Evolutionary conservation across 805 yeast genomes (phyloP), one percentile per base, ranked within the genome.

Genomic region (Saccharomycopsis vini): DNA sequence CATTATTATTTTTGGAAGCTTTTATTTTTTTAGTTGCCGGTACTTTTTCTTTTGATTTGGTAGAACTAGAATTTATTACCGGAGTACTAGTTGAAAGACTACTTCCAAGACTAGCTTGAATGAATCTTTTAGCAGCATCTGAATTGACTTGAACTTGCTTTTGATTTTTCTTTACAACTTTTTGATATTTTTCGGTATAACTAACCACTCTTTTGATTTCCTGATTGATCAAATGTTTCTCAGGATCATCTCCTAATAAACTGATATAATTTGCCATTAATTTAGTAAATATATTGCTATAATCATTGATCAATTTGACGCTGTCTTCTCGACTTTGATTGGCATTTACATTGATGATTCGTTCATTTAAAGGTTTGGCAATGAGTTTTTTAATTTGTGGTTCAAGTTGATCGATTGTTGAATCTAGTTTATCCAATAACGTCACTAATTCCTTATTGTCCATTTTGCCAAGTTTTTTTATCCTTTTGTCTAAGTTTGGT

Each of bases 321-420:
- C n/a, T n/a, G n/a, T n/a, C n/a, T n/a, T n/a, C n/a, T n/a, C n/a
- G n/a, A n/a, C n/a, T n/a, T n/a, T n/a, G n/a, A n/a, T n/a, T n/a
- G n/a, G n/a, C n/a, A n/a, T n/a, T n/a, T n/a, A n/a, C n/a, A n/a
- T n/a, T n/a, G n/a, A n/a, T n/a, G 6, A 42, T 24, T 16, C 46
- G 20, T 35, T 46, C 50, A 15, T 33, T 46, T n/a, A 46, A 22
- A 9, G 50, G 24, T 23, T 38, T 42, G 18, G 41, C 30, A 3
- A 20, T 16, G 13, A 46, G 36, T 24, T 26, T 16, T 19, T 38
- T 42, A 5, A 42, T 21, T 15, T 19, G 7, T 3, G 43, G 46
- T 16, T 5, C 15, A 5, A n/a, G 10, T 30, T n/a, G 5, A 9
- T 7, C 15, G 16, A 30, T n/a, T n/a, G n/a, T n/a, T n/a, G n/a